Percentiles rank a stretch among this genome's conserved stretches.
Evolutionary conservation across 2,329 filamentous ascomycete genomes (phyloP).

Genomic region (Scortechinia acanthostroma): DNA sequence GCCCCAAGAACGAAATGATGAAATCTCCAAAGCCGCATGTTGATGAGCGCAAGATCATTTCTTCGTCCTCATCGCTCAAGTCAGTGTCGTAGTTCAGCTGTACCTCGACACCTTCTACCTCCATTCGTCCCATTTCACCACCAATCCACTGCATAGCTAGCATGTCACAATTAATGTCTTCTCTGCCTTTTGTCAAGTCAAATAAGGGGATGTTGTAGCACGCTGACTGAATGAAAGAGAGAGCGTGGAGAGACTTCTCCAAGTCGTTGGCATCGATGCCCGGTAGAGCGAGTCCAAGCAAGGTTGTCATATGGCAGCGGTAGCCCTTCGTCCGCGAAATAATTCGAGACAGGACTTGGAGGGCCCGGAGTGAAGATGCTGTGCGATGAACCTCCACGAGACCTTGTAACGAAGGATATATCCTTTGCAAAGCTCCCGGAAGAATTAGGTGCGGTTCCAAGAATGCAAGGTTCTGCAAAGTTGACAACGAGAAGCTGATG

Average conservation of each 20-base stretch:
- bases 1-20: slow-evolving; percentile 79
- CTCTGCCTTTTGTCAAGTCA: slow-evolving; percentile 34
- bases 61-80: slow-evolving; percentile 78
- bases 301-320: slow-evolving; percentile 86
- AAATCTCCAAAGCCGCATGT: slow-evolving; percentile 93
- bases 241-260: slow-evolving; percentile 88
- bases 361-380: slow-evolving; percentile 81
- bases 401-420: slow-evolving; percentile 94
- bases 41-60: slow-evolving; percentile 81
- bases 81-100: slow-evolving; percentile 79
- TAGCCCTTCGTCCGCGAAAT: slow-evolving; percentile 94
- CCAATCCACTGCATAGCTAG: slow-evolving; percentile 90
- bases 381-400: slow-evolving; percentile 95
- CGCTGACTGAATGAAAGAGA: slow-evolving; percentile 91
- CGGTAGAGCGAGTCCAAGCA: slow-evolving; percentile 85
- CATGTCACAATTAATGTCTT: slow-evolving; percentile 32
- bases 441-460: slow-evolving; percentile 87
- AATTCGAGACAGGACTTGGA: slow-evolving; percentile 85
- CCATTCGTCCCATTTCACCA: slow-evolving; percentile 87
- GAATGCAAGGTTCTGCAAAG: slow-evolving; percentile 81
- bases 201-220: slow-evolving; percentile 91
- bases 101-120: slow-evolving; percentile 76
- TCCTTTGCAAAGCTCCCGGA: slow-evolving; percentile 86
- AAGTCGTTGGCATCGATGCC: slow-evolving; percentile 97
- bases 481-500: slow-evolving; percentile 84